Evolutionary conservation across 441 rosid species (phyloP).

Genomic region (Rhodomyrtus psidioides): DNA sequence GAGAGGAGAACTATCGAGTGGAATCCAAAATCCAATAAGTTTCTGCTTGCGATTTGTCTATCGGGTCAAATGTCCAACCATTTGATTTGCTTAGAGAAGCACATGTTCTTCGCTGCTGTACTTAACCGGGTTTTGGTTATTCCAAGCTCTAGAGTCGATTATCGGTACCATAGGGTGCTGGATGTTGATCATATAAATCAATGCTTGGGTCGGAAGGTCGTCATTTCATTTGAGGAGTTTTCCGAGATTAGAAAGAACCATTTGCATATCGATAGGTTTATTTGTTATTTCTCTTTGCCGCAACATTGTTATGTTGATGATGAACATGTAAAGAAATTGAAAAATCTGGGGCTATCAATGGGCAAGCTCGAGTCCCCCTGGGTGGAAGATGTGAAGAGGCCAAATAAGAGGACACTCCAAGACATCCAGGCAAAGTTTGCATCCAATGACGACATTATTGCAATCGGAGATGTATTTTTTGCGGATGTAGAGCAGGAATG

Average conservation of each 20-base stretch:
- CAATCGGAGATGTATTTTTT: constrained; percentile 79
- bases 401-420: constrained; percentile 49
- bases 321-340: constrained; percentile 66
- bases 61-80: constrained; percentile 98
- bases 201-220: constrained; percentile 63
- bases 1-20: constrained; percentile 54
- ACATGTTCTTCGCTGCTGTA: constrained; percentile 83
- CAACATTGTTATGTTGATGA: constrained; percentile 66
- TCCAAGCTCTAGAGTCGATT: constrained; percentile 74
- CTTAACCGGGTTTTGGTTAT: constrained; percentile 62
- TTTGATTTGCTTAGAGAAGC: constrained; percentile 86
- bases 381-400: constrained; percentile 67
- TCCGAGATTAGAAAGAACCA: constrained; percentile 43
- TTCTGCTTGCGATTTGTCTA: constrained; percentile 60
- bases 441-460: constrained; percentile 61
- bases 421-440: constrained; percentile 63
- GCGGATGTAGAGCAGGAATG: constrained; percentile 67
- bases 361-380: constrained; percentile 72
- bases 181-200: constrained; percentile 62
- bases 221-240: constrained; percentile 67
- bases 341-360: constrained; percentile 54
- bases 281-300: constrained; percentile 73
- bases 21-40: constrained; percentile 61
- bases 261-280: constrained; percentile 48
- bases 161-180: constrained; percentile 52